A percentile compares a stretch with the other conserved stretches of the same genome.
These are phyloP conservation scores for Penicillium vulpinum DNA, from an alignment of 2,329 filamentous ascomycete genomes.

Conservation along the genomic window DNA sequence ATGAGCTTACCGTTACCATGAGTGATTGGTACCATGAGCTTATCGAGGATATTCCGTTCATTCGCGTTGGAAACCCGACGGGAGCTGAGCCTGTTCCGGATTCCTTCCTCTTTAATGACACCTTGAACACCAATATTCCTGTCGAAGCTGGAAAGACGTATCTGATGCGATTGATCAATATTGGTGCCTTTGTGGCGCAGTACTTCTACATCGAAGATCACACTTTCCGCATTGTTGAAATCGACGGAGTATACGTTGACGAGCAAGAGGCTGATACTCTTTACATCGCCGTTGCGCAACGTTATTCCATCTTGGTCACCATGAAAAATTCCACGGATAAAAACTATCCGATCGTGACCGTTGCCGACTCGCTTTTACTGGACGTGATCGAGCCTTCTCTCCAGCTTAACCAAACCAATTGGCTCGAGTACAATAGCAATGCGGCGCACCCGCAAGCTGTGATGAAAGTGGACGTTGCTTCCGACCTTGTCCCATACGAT, in stretches of 20 bases:
- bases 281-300: constrained; percentile 68
- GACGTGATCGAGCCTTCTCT: constrained; percentile 39
- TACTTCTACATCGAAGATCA: constrained; percentile 53
- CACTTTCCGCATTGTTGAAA: constrained; percentile 68
- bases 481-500: constrained; percentile 66
- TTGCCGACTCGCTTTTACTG: constrained; percentile 28
- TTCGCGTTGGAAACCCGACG: constrained; percentile 52
- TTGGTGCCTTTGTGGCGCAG: constrained; percentile 49
- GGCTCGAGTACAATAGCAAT: constrained; percentile 64
- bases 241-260: constrained; percentile 70
- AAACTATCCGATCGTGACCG: constrained; percentile 64
- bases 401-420: constrained; percentile 51
- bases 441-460: constrained; percentile 31
- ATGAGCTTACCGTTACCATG: neutral
- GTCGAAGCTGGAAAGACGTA: constrained; percentile 55
- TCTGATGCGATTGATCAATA: constrained; percentile 56
- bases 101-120: constrained; percentile 69
- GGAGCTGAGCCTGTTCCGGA: constrained; percentile 66
- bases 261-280: constrained; percentile 61
- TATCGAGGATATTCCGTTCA: constrained; percentile 36
- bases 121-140: constrained; percentile 57
- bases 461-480: constrained; percentile 25
- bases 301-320: constrained; percentile 57
- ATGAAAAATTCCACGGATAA: constrained; percentile 60
- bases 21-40: constrained; percentile 4